These are phyloP conservation scores for Arachis monticola DNA, from an alignment of 331 rosid genomes.

Conservation along the genomic window DNA sequence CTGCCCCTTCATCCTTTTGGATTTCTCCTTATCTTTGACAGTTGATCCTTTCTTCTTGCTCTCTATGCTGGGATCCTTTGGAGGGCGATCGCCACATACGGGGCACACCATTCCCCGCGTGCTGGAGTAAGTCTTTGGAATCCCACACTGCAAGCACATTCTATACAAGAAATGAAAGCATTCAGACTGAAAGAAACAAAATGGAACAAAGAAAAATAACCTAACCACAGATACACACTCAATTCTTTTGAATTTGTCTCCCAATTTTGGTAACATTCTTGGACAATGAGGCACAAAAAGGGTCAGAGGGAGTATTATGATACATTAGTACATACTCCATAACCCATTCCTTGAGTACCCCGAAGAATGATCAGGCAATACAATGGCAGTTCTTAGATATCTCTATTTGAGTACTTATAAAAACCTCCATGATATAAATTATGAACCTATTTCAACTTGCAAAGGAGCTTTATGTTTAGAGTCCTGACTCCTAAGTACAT, in stretches of 20 bases:
- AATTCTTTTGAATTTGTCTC: no score
- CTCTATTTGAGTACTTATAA: slow-evolving; percentile 5
- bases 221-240: neutral
- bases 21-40: slow-evolving; percentile 89
- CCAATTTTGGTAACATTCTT: no score
- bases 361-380: neutral
- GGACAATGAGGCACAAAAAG: no score
- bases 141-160: slow-evolving; percentile 95
- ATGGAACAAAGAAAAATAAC: neutral
- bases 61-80: slow-evolving; percentile 54
- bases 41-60: slow-evolving; percentile 87
- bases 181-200: slow-evolving; percentile 23
- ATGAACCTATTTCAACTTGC: neutral
- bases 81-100: slow-evolving; percentile 81
- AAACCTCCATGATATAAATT: neutral
- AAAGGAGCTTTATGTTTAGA: slow-evolving; percentile 20
- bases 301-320: no score
- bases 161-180: slow-evolving; percentile 46
- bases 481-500: slow-evolving; percentile 8
- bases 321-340: neutral
- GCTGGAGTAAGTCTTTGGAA: slow-evolving; percentile 83
- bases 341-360: slow-evolving; percentile 1
- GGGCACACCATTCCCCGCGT: slow-evolving; percentile 94
- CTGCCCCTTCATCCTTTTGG: slow-evolving; percentile 90
- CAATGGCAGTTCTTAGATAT: neutral